A percentile compares a stretch with the other conserved stretches of the same genome.
Evolutionary conservation across 768 basidiomycete species (phyloP).

Genomic region (Phanerodontia chrysosporium): DNA sequence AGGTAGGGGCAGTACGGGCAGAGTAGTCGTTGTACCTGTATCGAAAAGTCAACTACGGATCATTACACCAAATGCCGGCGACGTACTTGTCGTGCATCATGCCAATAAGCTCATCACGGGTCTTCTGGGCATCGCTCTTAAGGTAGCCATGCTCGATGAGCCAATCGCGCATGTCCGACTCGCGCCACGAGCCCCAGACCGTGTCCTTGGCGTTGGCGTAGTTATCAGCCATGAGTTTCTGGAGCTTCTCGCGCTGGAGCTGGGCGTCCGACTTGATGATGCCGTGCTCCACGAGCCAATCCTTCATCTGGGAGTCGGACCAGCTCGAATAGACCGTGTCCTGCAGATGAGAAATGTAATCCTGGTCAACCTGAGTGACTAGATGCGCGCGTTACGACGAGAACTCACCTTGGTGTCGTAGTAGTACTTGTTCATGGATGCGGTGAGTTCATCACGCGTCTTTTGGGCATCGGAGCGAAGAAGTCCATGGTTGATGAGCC

Average conservation of each 20-base stretch:
- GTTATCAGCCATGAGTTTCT: constrained; percentile 68
- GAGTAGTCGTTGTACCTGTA: constrained; percentile 52
- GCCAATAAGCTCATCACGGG: constrained; percentile 72
- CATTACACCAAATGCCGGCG: no score
- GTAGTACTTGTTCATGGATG: constrained; percentile 75
- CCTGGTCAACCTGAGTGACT: not conserved
- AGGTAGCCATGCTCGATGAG: constrained; percentile 71
- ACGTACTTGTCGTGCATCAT: constrained; percentile 67
- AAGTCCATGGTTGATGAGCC: constrained; percentile 77
- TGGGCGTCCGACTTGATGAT: constrained; percentile 62
- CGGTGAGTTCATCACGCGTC: constrained; percentile 50
- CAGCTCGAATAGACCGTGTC: constrained; percentile 62
- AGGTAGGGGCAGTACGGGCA: constrained; percentile 61
- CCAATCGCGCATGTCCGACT: constrained; percentile 69
- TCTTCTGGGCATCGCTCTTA: constrained; percentile 48
- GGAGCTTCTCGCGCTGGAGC: constrained; percentile 65
- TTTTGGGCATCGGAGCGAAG: constrained; percentile 57
- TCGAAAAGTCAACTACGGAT: no score
- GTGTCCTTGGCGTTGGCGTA: constrained; percentile 59
- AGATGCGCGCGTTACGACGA: not conserved
- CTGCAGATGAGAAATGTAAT: not conserved
- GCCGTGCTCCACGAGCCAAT: constrained; percentile 78
- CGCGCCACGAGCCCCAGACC: constrained; percentile 66
- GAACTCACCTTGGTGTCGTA: constrained; percentile 35
- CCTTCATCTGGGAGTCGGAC: constrained; percentile 50